Conservation (phyloP, 148 eudicot genomes). For the Camellia japonica region DNA sequence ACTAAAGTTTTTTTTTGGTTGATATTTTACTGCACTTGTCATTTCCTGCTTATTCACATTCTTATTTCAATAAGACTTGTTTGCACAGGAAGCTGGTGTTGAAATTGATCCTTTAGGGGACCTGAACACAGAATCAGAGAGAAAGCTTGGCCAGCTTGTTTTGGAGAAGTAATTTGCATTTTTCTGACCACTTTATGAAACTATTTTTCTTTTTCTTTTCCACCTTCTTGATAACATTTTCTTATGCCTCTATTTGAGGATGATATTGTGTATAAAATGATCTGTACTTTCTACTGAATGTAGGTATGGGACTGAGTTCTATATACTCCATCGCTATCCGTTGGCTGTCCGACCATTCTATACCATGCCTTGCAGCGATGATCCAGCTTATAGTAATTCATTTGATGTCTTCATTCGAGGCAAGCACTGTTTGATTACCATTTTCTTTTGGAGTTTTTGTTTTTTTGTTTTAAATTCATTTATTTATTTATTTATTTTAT, state of each 20-base stretch:
- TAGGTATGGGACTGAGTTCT: conserved; percentile 93
- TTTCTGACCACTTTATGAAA: not conserved
- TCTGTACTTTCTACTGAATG: conserved; percentile 10
- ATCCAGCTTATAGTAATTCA: conserved; percentile 70
- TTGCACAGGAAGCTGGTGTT: conserved; percentile 74
- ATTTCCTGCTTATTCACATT: conserved; percentile 1
- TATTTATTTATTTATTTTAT: not conserved
- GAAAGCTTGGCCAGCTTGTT: conserved; percentile 81
- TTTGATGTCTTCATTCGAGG: conserved; percentile 97
- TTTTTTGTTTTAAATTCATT: not conserved
- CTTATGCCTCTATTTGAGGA: not conserved
- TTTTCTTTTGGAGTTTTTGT: not conserved
- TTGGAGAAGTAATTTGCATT: conserved; percentile 54
- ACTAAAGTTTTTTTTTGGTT: no score
- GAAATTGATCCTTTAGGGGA: conserved; percentile 89
- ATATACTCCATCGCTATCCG: conserved; percentile 91
- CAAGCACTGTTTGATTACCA: conserved; percentile 11
- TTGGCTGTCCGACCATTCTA: conserved; percentile 87
- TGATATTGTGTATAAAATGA: not conserved
- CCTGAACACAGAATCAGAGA: conserved; percentile 89
- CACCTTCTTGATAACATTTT: not conserved
- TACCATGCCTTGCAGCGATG: conserved; percentile 86
- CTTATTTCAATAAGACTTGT: conserved; percentile 3
- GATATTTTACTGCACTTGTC: not conserved
- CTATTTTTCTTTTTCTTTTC: not conserved